A percentile compares a stretch with the other conserved stretches of the same genome.
These are phyloP conservation scores for Panaeolus cyanescens DNA, from an alignment of 768 basidiomycete genomes.

Conservation along the genomic window DNA sequence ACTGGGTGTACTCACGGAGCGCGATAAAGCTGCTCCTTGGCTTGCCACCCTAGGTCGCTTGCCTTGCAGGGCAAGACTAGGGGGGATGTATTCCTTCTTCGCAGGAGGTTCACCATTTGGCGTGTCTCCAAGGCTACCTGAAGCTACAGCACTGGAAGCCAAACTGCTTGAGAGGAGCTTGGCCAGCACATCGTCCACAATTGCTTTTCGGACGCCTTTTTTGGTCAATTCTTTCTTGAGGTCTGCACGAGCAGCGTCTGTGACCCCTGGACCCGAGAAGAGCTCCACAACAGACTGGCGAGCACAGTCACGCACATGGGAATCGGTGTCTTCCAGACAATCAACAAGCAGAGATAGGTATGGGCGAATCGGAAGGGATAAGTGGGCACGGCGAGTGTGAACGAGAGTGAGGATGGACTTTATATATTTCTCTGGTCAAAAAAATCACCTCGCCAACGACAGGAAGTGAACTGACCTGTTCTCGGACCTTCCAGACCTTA, in stretches of 20 bases:
- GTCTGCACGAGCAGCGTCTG: conserved; percentile 87
- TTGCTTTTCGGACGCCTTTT: conserved; percentile 85
- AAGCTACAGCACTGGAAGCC: conserved; percentile 32
- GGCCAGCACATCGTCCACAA: conserved; percentile 76
- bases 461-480: conserved; percentile 63
- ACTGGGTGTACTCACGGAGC: conserved; percentile 51
- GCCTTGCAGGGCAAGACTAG: conserved; percentile 64
- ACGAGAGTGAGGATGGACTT: conserved; percentile 70
- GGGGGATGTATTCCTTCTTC: conserved; percentile 72
- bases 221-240: conserved; percentile 90
- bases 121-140: conserved; percentile 56
- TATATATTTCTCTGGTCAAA: neutral
- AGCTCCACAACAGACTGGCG: conserved; percentile 79
- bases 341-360: conserved; percentile 83
- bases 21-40: conserved; percentile 36
- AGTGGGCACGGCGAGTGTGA: conserved; percentile 69
- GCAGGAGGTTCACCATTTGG: conserved; percentile 53
- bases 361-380: conserved; percentile 77
- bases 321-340: conserved; percentile 87
- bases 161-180: conserved; percentile 49
- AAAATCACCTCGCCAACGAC: neutral
- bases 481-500: conserved; percentile 85
- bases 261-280: conserved; percentile 81
- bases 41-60: conserved; percentile 49
- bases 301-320: conserved; percentile 86